Evolutionary conservation across 2,329 filamentous ascomycete genomes (phyloP).

Genomic region (Drechslerella coelobrocha): DNA sequence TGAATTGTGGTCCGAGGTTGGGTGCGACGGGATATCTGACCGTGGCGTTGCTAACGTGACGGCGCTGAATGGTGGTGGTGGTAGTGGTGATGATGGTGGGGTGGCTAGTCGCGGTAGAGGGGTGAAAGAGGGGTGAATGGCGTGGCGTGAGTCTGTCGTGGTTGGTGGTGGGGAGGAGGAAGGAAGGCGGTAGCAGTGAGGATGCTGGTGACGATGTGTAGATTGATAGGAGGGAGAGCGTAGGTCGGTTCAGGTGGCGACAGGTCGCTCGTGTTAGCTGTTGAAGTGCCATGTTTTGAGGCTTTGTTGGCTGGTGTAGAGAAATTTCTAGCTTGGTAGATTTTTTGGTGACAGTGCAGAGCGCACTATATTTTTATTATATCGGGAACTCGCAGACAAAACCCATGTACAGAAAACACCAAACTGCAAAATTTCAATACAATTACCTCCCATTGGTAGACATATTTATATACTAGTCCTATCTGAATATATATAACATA

Average conservation of each 20-base stretch:
- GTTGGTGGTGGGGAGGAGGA: conserved; percentile 31
- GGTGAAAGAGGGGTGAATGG: conserved; percentile 1
- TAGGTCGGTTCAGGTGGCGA: conserved; percentile 39
- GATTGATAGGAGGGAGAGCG: conserved; percentile 47
- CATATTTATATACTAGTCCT: background rate
- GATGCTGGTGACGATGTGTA: conserved; percentile 25
- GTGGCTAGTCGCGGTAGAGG: background rate
- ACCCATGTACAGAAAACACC: no score
- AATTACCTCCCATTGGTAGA: background rate
- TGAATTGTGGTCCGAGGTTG: conserved; percentile 43
- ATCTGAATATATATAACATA: conserved; percentile 5
- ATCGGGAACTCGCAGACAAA: background rate
- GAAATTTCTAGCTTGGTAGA: background rate
- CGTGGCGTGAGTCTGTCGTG: conserved; percentile 11
- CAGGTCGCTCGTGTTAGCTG: conserved; percentile 44
- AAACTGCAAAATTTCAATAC: background rate
- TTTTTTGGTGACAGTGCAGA: conserved; percentile 2
- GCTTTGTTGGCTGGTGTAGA: background rate
- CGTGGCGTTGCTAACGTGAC: conserved; percentile 1
- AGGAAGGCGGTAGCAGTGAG: conserved; percentile 9
- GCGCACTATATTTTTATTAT: background rate
- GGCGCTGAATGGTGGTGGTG: conserved; percentile 17
- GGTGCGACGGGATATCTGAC: conserved; percentile 32
- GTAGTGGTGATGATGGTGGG: background rate
- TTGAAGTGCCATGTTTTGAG: conserved; percentile 22